Percentiles rank a stretch among this genome's conserved stretches.
These are phyloP conservation scores for Hyaloscypha finlandica DNA, from an alignment of 495 filamentous ascomycete species.

Conservation along the genomic window DNA sequence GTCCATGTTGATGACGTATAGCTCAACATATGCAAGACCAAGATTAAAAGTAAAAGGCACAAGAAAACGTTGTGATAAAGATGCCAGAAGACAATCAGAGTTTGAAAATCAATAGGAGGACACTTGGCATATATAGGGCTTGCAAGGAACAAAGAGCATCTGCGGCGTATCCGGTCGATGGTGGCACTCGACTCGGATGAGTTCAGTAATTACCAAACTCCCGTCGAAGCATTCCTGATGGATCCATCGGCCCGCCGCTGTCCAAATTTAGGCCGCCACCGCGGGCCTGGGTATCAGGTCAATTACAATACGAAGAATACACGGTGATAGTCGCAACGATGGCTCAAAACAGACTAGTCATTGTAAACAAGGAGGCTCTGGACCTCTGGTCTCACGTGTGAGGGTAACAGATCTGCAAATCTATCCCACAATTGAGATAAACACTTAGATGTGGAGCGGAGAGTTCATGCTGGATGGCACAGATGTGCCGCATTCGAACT, in stretches of 20 bases:
- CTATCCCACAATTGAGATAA: not conserved
- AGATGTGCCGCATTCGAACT: not conserved
- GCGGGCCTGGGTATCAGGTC: not conserved
- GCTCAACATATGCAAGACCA: slow-evolving; percentile 3
- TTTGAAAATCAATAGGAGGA: slow-evolving; percentile 6
- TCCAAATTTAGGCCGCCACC: slow-evolving; percentile 2
- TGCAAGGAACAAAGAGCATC: not conserved
- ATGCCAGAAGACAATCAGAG: slow-evolving; percentile 2
- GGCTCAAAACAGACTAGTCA: slow-evolving; percentile 11
- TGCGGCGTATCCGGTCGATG: not conserved
- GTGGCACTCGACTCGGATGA: slow-evolving; percentile 3
- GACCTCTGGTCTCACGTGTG: not conserved
- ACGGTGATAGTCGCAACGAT: slow-evolving; percentile 11
- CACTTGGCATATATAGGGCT: slow-evolving; percentile 2
- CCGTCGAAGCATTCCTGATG: not conserved
- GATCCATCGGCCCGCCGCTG: slow-evolving; percentile 2
- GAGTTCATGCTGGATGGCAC: not conserved
- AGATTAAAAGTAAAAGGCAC: not conserved
- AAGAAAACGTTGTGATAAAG: not conserved
- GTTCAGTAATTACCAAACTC: not conserved
- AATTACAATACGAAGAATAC: slow-evolving; percentile 5
- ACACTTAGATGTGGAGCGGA: not conserved
- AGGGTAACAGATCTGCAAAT: not conserved
- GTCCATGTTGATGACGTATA: slow-evolving; percentile 11
- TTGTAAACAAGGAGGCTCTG: slow-evolving; percentile 7